Evolutionary conservation across 257 asterid species (phyloP), one percentile per base, ranked within the genome.

Genomic region (Solanum corneliomulleri): DNA sequence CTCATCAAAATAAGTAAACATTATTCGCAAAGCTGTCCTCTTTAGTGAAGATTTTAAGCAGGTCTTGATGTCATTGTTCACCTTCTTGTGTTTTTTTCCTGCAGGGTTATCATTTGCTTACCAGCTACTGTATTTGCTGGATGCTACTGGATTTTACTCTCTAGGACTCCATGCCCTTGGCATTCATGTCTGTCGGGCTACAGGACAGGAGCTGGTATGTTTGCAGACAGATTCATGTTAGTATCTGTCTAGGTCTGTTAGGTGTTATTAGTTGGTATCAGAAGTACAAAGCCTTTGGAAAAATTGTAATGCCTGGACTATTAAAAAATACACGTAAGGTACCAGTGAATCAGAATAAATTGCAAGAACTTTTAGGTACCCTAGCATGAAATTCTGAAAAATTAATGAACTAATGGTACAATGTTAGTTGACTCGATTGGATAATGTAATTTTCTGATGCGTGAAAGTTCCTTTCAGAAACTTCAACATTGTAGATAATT

Each of bases 181-280:
- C 13, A 91, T 97, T 89, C 97, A 97, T 91, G 98, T 97, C 88
- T 97, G 99, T 84, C 98, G 99, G 90, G 99, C 99, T 37, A 97
- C 99, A 85, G 99, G 99, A 66, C 99, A 97, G 90, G 99, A 96
- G 89, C 90, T 97, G 98, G 99, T 97, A 93, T 88, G 86, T 52
- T 42, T 49, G 74, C 84, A 72, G 49, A 35, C 62, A 86, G 69
- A n/a, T 72, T 86, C 45, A 35, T 72, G 15, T 72, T 72, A 49
- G 85, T 27, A 27, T 78, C 80, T 82, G 31, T 85, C 60, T 86
- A 60, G 84, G 88, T 86, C 83, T 83, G 77, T 9, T 45, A 47
- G 78, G 62, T 9, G 69, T 80, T 47, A 3, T 80, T 80, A 9
- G 69, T 5, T 49, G 58, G 12, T 42, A 76, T 41, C 5, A 29